phyloP scores from a whole-genome alignment of 176 grass and related monocot genomes.

The Saccharum officinarum region DNA sequence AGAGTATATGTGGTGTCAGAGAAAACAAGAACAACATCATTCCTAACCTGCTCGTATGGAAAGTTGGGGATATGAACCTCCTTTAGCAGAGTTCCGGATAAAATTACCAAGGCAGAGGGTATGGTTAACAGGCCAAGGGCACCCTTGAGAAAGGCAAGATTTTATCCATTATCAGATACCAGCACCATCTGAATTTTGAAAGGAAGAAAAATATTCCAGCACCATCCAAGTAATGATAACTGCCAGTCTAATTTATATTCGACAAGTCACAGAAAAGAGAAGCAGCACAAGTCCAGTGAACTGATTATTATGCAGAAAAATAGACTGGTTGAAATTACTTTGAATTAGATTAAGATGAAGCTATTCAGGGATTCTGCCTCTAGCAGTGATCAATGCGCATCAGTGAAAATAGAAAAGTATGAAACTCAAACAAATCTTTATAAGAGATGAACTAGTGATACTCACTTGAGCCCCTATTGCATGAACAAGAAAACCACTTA shows the following conservation, averaged over 20 bases:
- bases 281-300: background rate
- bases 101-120: constrained; percentile 60
- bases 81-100: constrained; percentile 73
- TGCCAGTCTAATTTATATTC: background rate
- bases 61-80: constrained; percentile 52
- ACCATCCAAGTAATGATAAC: background rate
- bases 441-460: constrained; percentile 23
- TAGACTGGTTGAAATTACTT: background rate
- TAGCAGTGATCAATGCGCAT: background rate
- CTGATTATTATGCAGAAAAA: constrained; percentile 14
- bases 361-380: background rate
- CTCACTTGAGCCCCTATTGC: constrained; percentile 81
- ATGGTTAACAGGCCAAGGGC: constrained; percentile 74
- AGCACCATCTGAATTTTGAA: background rate
- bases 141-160: constrained; percentile 62
- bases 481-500: constrained; percentile 83
- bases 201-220: background rate
- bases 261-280: constrained; percentile 21
- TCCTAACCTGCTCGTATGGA: constrained; percentile 61
- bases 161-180: constrained; percentile 36
- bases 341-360: background rate
- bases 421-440: background rate
- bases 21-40: background rate
- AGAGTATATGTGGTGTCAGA: constrained; percentile 16
- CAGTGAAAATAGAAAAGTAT: constrained; percentile 5